These are phyloP conservation scores for Cardamine occulta DNA, from an alignment of 345 rosid genomes.

Conservation along the genomic window DNA sequence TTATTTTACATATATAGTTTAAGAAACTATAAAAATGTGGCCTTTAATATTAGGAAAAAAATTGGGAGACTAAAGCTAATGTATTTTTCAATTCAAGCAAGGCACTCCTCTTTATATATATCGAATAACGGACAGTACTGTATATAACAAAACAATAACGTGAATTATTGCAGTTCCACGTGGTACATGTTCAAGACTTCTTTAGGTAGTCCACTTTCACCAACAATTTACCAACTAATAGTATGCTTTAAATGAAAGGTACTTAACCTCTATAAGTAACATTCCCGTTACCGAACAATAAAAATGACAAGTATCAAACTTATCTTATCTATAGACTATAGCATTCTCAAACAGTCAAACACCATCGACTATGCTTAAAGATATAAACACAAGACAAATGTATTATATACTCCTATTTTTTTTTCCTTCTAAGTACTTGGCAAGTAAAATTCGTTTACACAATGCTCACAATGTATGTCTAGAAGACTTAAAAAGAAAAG, in stretches of 20 bases:
- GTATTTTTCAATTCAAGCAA: no score
- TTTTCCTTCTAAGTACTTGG: no score
- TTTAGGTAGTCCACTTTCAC: conserved; percentile 29
- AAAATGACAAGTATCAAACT: conserved; percentile 16
- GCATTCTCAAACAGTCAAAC: conserved; percentile 24
- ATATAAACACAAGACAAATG: conserved; percentile 16
- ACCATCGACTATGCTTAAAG: conserved; percentile 23
- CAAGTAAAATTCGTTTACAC: background rate
- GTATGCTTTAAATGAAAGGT: conserved; percentile 30
- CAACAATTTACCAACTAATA: conserved; percentile 36
- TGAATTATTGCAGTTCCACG: conserved; percentile 12
- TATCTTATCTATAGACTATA: conserved; percentile 1
- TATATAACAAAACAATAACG: no score
- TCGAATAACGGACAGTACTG: no score
- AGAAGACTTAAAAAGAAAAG: conserved; percentile 1
- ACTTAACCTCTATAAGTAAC: conserved; percentile 21
- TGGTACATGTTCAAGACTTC: conserved; percentile 13
- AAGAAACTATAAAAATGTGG: no score
- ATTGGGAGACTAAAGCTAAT: no score
- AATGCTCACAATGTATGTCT: conserved; percentile 1
- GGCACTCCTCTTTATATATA: no score
- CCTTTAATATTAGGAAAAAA: no score
- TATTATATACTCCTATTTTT: conserved; percentile 10
- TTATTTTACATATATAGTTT: no score
- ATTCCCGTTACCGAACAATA: conserved; percentile 31